Conservation (phyloP, 179 eudicot species). For the Beta lomatogona region DNA sequence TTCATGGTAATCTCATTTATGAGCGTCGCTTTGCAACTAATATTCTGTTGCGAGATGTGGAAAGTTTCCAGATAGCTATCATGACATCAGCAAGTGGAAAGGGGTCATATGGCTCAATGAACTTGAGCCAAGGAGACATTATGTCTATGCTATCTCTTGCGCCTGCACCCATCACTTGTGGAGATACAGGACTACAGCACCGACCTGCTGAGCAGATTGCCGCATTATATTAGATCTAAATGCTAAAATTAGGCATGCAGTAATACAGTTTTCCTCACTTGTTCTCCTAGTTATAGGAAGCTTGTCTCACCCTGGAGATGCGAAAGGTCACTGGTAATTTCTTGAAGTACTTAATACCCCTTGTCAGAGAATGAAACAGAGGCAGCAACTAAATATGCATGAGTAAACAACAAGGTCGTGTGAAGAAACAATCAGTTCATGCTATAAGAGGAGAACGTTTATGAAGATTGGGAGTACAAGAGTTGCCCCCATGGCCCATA, state of each 20-base stretch:
- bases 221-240: not conserved
- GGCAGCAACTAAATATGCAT: not conserved
- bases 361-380: not conserved
- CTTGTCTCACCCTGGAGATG: not conserved
- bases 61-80: not conserved
- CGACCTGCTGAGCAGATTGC: not conserved
- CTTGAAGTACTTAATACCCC: not conserved
- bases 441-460: not conserved
- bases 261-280: not conserved
- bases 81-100: slow-evolving; percentile 1
- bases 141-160: not conserved
- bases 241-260: not conserved
- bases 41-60: not conserved
- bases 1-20: not conserved
- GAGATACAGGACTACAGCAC: not conserved
- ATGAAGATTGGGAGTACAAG: not conserved
- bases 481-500: slow-evolving; percentile 25
- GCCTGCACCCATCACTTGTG: not conserved
- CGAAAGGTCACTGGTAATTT: not conserved
- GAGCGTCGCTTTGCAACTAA: not conserved
- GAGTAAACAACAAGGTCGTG: not conserved
- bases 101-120: not conserved
- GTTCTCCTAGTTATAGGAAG: not conserved
- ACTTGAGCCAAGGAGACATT: not conserved
- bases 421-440: not conserved